Base-by-base conservation (phyloP, 2,329 filamentous ascomycete genomes). In the Aspergillus aculeatinus region DNA sequence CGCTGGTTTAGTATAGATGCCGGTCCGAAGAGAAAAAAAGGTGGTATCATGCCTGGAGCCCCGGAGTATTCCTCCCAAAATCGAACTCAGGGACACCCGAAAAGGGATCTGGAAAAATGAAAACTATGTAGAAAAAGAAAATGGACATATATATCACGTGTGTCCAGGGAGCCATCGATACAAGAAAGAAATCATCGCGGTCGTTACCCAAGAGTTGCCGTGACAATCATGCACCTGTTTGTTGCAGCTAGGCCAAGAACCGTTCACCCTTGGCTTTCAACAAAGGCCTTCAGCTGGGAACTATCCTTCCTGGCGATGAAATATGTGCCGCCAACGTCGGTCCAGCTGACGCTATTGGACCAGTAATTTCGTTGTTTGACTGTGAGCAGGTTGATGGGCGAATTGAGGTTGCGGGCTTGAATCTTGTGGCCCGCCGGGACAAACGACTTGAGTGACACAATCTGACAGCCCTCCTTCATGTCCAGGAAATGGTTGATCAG, bases 391-490 rank as follows among this genome's bases (percentile, higher is more conserved):
- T 92, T 95, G 66, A 88, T 87, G 5, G 90, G 90, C 54, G 93
- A 90, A 67, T 96, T 89, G 70, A 90, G 83, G 70, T 92, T 95
- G 65, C 90, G 82, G 16, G 81, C 79, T 59, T 87, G 87, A 53
- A 92, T 89, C 68, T 89, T 89, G 72, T 92, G 89, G 64, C 89
- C 87, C 52, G 89, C 87, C 48, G 91, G 87, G 14, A 95, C 91
- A 72, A 99, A 99, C 1, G 89, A 92, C 78, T 95, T 96, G 60
- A 99, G 83, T 55, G 92, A 96, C 48, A 98, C 89, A 59, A 99
- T 90, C 75, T 90, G 89, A 76, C 90, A 93, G 2, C 94, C 94
- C 57, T 90, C 84, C 77, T 97, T 98, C 63, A 98, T 81, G 71
- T 99, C 95, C 61, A 99, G 80, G 71, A 99, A 98, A 80, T 96